Conservation (phyloP, 1,139 yeast genomes). For the Chernovozyma aurita region DNA sequence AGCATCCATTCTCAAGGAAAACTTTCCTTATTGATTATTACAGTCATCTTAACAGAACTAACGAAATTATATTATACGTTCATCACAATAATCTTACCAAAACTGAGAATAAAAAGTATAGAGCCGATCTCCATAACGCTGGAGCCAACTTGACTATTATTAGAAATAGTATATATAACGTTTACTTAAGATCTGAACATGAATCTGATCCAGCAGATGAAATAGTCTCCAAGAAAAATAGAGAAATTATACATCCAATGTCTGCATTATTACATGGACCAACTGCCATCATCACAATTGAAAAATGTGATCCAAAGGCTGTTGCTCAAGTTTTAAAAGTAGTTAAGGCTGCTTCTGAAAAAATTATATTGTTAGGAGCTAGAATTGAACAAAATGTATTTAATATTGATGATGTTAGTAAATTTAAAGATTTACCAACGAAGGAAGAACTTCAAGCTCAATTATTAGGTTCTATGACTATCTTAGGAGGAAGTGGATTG, state of each 20-base stretch:
- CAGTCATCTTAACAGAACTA: slow-evolving; percentile 61
- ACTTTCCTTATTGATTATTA: slow-evolving; percentile 80
- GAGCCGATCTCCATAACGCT: slow-evolving; percentile 55
- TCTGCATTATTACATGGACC: slow-evolving; percentile 74
- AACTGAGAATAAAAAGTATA: slow-evolving; percentile 57
- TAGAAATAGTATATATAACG: slow-evolving; percentile 65
- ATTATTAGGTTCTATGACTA: slow-evolving; percentile 78
- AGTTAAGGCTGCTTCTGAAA: slow-evolving; percentile 63
- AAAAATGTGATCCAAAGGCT: slow-evolving; percentile 62
- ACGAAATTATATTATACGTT: slow-evolving; percentile 66
- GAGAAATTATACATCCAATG: slow-evolving; percentile 56
- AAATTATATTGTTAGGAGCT: slow-evolving; percentile 80
- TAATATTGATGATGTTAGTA: slow-evolving; percentile 49
- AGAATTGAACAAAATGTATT: slow-evolving; percentile 60
- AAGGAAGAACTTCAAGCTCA: slow-evolving; percentile 72
- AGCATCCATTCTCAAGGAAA: slow-evolving; percentile 62
- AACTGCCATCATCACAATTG: slow-evolving; percentile 72
- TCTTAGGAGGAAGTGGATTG: slow-evolving; percentile 85
- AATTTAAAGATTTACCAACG: slow-evolving; percentile 71
- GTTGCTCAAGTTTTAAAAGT: slow-evolving; percentile 61
- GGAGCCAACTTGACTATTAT: slow-evolving; percentile 69
- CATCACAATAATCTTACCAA: slow-evolving; percentile 82
- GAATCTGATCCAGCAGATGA: slow-evolving; percentile 73
- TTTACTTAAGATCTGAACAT: slow-evolving; percentile 67
- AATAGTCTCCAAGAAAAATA: slow-evolving; percentile 45